Evolutionary conservation across 2,329 filamentous ascomycete species (phyloP).

Genomic region (Xylariaceae sp.): DNA sequence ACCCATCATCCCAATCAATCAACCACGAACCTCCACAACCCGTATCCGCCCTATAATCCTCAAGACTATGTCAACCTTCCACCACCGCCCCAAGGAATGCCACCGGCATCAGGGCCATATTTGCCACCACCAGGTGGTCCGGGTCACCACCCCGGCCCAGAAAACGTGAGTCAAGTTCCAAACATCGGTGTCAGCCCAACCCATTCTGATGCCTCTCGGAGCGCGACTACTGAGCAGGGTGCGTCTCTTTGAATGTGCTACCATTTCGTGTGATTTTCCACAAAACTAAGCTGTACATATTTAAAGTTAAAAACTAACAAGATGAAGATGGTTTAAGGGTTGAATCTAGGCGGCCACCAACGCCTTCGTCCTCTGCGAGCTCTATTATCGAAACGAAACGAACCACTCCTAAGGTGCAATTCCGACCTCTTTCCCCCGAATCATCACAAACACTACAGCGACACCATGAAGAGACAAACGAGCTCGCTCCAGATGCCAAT

Average conservation of each 20-base stretch:
- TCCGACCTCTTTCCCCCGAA: constrained; percentile 41
- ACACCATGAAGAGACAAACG: constrained; percentile 30
- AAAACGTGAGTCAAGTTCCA: constrained; percentile 45
- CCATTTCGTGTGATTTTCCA: constrained; percentile 5
- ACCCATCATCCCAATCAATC: constrained; percentile 41
- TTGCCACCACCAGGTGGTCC: constrained; percentile 30
- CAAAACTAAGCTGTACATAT: neutral
- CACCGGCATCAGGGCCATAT: constrained; percentile 31
- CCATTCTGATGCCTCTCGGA: constrained; percentile 37
- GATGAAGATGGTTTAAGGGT: constrained; percentile 26
- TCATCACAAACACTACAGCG: constrained; percentile 40
- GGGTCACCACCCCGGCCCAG: constrained; percentile 38
- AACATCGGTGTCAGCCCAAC: constrained; percentile 36
- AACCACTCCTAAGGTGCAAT: constrained; percentile 35
- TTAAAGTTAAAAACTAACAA: constrained; percentile 4
- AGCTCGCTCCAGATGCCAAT: constrained; percentile 13
- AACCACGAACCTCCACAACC: constrained; percentile 38
- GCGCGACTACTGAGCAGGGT: constrained; percentile 43
- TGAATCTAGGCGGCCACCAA: neutral
- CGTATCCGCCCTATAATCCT: constrained; percentile 41
- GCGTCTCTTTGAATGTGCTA: constrained; percentile 42
- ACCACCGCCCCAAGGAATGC: constrained; percentile 38
- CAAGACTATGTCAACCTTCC: constrained; percentile 37
- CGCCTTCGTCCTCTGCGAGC: constrained; percentile 1
- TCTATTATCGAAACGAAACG: constrained; percentile 18